These are phyloP conservation scores for Citrullus amarus DNA, from an alignment of 306 rosid species.

Conservation along the genomic window DNA sequence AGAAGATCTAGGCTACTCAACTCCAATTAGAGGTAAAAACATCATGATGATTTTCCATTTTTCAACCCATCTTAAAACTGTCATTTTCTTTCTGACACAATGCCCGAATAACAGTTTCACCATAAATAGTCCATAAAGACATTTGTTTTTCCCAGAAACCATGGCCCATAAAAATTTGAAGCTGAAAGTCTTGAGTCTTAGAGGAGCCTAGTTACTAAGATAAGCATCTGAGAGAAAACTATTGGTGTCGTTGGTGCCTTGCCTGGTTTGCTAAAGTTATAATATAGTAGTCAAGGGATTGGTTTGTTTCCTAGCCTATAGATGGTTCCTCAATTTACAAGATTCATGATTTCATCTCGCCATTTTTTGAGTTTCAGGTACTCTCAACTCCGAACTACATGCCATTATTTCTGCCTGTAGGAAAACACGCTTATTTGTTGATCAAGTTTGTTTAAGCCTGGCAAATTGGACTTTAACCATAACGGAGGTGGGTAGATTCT, in stretches of 20 bases:
- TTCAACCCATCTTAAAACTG: not conserved
- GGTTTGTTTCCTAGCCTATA: not conserved
- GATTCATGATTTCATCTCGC: not conserved
- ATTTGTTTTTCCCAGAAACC: not conserved
- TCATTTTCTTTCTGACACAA: not conserved
- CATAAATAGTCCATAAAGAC: not conserved
- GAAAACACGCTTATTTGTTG: slow-evolving; percentile 52
- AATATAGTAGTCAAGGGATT: not conserved
- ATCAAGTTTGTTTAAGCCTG: slow-evolving; percentile 40
- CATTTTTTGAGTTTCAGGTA: slow-evolving; percentile 33
- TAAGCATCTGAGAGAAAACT: not conserved
- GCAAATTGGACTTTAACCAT: slow-evolving; percentile 36
- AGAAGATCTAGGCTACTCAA: not conserved
- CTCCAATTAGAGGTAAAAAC: not conserved
- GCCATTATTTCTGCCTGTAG: slow-evolving; percentile 59
- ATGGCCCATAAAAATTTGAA: not conserved
- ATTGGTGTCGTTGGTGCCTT: not conserved
- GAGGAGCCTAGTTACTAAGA: not conserved
- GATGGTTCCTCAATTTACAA: not conserved
- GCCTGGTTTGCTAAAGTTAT: not conserved
- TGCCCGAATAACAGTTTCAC: not conserved
- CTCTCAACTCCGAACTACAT: slow-evolving; percentile 66
- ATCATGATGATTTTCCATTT: not conserved
- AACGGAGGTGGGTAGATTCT: slow-evolving; percentile 38
- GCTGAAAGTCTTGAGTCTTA: not conserved